Base-by-base conservation (phyloP, 768 basidiomycete species). In the Mycena metata region DNA sequence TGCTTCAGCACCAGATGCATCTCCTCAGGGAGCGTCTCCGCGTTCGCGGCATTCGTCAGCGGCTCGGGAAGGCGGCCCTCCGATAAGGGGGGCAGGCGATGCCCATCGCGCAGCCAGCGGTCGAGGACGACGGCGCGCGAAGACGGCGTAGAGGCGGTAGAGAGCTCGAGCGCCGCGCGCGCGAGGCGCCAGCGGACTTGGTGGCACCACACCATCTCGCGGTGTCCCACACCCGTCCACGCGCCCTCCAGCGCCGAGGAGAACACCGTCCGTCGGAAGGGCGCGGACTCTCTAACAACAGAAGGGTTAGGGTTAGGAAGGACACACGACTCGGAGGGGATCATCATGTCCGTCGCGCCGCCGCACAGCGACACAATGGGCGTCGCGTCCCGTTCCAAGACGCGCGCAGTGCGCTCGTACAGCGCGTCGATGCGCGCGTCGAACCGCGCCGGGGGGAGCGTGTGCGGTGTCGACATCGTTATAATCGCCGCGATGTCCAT, bases 181-280 rank as follows among this genome's bases (percentile, higher is more conserved):
- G 96, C 96, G 39, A 97, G 83, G 24, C 90, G 88, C 92, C 92
- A 95, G 45, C 98, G 91, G 12, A 98, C 91, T 79, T 99, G 98
- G 79, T 98, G 95, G 76, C 98, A 99, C 98, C 98, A 99, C 5
- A 99, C 95, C 89, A 98, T 96, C 67, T 94, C 96, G 46, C 90
- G 90, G 77, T 99, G 98, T 26, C 96, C 97, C 6, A 98, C 94
- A 2, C 95, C 95, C 2, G 96, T 95, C 94, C 96, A 97, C 3
- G 91, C 88, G n/a, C 95, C 94, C 54, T 96, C 93, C 26, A 99
- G 82, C 1, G 90, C 91, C 36, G 93, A 93, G 1, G 95, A 93
- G 75, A 98, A 97, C 6, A 96, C 84, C 0, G 90, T 91, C 43
- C 85, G 84, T 46, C 90, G 79, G 66, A 86, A 90, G 16, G 75